Evolutionary conservation across 2,329 filamentous ascomycete genomes (phyloP), one percentile per base, ranked within the genome.

Genomic region (Aspergillus quadricinctus): DNA sequence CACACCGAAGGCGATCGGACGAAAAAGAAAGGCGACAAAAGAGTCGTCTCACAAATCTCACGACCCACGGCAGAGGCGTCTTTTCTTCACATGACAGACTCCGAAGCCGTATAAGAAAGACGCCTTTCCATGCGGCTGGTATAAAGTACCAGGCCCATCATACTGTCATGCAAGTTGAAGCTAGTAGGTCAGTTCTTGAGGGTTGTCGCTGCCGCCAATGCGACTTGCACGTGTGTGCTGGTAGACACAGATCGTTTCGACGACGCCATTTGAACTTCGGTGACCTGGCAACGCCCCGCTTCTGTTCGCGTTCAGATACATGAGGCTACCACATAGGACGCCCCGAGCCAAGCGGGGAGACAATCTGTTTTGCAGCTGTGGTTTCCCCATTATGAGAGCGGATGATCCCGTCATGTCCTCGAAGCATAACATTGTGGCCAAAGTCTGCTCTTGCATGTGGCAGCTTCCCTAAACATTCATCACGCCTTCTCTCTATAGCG

Each of bases 1-100:
- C 21, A 25, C 21, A 7, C 27, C 62, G 25, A 17, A 29, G 52
- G 65, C 35, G 52, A 63, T 48, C 48, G 48, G 53, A 40, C 63
- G 62, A 17, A 74, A 74, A 43, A 61, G 71, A n/a, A 75, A 73
- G 3, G 69, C 74, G 1, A 71, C 75, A 19, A 75, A 73, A 2
- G 69, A 75, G 1, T 70, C 75, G 6, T 63, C 64, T 3, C 60
- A 64, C 21, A 51, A 60, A n/a, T 49, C 51, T 11, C 25, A 48
- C 3, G 70, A 71, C 51, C 62, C 68, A n/a, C 64, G 65, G 31
- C 71, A 73, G 53, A 72, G 69, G 56, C 68, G 70, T 6, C 59
- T 73, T 1, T 72, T 72, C 56, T 73, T 72, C 48, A 65, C 51
- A 53, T 72, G 57, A 75, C 10, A 46, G 11, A 14, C 8, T 23